Base-by-base conservation (phyloP, 768 basidiomycete species). In the Roridomyces roridus region DNA sequence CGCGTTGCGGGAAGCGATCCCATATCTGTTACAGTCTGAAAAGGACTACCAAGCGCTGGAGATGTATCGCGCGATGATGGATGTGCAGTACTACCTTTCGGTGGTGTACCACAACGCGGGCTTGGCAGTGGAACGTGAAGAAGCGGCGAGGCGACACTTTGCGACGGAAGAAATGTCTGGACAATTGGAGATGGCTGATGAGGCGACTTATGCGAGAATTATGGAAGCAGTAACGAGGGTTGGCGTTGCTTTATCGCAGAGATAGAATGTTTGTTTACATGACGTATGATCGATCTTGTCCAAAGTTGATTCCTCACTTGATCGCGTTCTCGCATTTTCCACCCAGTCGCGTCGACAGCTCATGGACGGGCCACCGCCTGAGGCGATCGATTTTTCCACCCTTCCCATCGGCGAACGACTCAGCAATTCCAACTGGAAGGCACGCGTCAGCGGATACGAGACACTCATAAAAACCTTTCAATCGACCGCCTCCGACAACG, bases 351-450 rank as follows among this genome's bases (percentile, higher is more conserved):
- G 31, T 34, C 31, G 31, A 34, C 31, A 34, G 15, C 31, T 15
- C 67, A 94, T 94, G 94, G 95, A 96, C 74, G 95, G 93, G 52
- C 87, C 88, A 65, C 89, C 92, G 57, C 93, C 94, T 46, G 89
- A 84, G 66, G 95, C 97, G 78, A 95, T 97, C 77, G 95, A 98
- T 74, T 98, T 96, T 72, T 87, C 87, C 40, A 68, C 80, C 25
- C 81, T 98, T 46, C 77, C 92, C 20, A 82, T 97, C 43, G 73
- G 84, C 12, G 94, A 96, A 63, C 74, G 96, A 41, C 87, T 96
- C 52, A 77, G 85, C 6, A 94, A 98, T 80, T 98, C 98, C 83
- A 96, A 96, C 71, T 99, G 97, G 97, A 98, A 98, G 75, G 97
- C 97, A 55, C 88, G 97, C 64, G 85, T 96, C 67, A 94, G 86